A percentile compares a stretch with the other conserved stretches of the same genome.
Evolutionary conservation across 1,284 basidiomycete genomes (phyloP).

Genomic region (Cutaneotrichosporon arboriforme): DNA sequence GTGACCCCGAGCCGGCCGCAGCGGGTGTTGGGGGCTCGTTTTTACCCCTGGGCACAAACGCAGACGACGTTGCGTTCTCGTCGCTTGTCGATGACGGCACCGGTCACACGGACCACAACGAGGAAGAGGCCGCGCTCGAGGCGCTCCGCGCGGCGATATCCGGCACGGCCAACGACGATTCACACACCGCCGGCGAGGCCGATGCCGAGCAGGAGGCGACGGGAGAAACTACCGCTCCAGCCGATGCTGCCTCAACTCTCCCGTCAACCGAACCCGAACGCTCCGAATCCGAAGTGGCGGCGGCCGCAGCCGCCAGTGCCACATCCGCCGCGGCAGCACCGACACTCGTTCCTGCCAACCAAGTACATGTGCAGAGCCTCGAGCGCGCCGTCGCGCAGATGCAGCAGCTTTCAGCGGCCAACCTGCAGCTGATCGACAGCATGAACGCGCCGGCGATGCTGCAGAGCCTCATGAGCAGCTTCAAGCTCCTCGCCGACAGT

Average conservation of each 20-base stretch:
- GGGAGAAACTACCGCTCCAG: background rate
- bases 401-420: constrained; percentile 20
- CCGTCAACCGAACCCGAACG: background rate
- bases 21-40: background rate
- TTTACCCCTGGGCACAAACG: constrained; percentile 4
- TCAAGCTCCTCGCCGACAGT: constrained; percentile 30
- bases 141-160: constrained; percentile 33
- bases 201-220: background rate
- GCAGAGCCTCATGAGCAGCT: constrained; percentile 27
- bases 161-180: constrained; percentile 8
- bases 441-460: constrained; percentile 28
- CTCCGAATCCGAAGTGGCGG: background rate
- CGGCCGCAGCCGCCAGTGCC: background rate
- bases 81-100: constrained; percentile 14
- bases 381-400: constrained; percentile 24
- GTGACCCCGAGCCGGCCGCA: constrained; percentile 6
- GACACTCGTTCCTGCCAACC: constrained; percentile 14
- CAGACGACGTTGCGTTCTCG: constrained; percentile 16
- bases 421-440: constrained; percentile 27
- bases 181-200: background rate
- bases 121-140: constrained; percentile 30
- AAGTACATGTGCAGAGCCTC: constrained; percentile 20
- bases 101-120: constrained; percentile 17
- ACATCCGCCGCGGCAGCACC: background rate
- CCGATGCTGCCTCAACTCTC: background rate